phyloP scores from a whole-genome alignment of 441 rosid genomes.

The Pelargonium fulgidum region DNA sequence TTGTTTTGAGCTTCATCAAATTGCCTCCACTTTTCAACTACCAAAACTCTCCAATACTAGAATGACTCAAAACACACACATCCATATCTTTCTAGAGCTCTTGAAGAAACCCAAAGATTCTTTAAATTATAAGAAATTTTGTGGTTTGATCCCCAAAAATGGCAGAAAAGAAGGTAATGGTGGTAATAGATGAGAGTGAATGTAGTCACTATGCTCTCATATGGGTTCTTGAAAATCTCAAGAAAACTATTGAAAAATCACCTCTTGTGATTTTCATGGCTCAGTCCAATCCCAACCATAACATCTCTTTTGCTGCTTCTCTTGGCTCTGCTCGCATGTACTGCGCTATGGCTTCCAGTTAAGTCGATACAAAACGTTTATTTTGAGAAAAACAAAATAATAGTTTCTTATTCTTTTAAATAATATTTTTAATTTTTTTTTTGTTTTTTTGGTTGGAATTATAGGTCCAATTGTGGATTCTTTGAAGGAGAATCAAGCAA shows the following conservation, averaged over 20 bases:
- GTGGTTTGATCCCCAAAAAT: background rate
- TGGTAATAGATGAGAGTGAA: conserved; percentile 47
- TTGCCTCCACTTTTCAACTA: too few species aligned
- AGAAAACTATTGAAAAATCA: conserved; percentile 26
- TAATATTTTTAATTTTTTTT: too few species aligned
- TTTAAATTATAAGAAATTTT: too few species aligned
- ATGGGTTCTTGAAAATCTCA: conserved; percentile 48
- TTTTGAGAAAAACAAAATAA: too few species aligned
- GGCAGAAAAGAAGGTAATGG: conserved; percentile 41
- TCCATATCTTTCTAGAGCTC: too few species aligned
- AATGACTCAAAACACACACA: too few species aligned
- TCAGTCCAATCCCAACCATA: conserved; percentile 30
- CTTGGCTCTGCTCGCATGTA: conserved; percentile 37
- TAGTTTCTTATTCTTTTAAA: too few species aligned
- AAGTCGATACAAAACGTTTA: background rate
- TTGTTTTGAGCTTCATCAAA: too few species aligned
- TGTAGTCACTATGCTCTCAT: conserved; percentile 42
- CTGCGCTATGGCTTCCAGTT: conserved; percentile 39
- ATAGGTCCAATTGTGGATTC: conserved; percentile 25
- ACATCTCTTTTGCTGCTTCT: conserved; percentile 20
- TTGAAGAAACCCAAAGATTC: too few species aligned
- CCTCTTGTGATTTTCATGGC: conserved; percentile 38
- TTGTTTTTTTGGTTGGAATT: background rate
- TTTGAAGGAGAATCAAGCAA: conserved; percentile 25
- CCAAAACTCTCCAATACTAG: too few species aligned